These are phyloP conservation scores for Apiosordaria backusii DNA, from an alignment of 495 filamentous ascomycete genomes.

Conservation along the genomic window DNA sequence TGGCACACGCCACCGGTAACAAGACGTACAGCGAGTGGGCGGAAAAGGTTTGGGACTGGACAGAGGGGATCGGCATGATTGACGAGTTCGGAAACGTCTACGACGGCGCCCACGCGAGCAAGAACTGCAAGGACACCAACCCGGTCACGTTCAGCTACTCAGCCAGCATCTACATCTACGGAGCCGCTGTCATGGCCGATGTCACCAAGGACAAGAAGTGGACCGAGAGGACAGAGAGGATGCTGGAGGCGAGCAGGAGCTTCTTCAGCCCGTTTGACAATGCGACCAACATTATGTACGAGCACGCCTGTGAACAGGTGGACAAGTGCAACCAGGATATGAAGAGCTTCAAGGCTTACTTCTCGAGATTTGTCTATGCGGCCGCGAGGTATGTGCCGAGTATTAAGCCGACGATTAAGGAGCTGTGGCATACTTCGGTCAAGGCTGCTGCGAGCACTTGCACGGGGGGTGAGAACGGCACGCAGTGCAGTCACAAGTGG, in stretches of 20 bases:
- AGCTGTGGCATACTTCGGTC: slow-evolving; percentile 56
- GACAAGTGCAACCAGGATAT: slow-evolving; percentile 66
- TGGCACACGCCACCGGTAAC: slow-evolving; percentile 64
- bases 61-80: slow-evolving; percentile 47
- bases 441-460: slow-evolving; percentile 63
- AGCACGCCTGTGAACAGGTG: slow-evolving; percentile 67
- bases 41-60: slow-evolving; percentile 68
- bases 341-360: slow-evolving; percentile 75
- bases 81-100: slow-evolving; percentile 49
- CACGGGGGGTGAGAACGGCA: slow-evolving; percentile 52
- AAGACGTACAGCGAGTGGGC: slow-evolving; percentile 65
- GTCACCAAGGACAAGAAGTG: slow-evolving; percentile 53
- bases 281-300: slow-evolving; percentile 58
- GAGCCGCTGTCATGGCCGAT: slow-evolving; percentile 63
- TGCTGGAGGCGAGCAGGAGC: slow-evolving; percentile 42
- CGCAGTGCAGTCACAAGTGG: slow-evolving; percentile 70
- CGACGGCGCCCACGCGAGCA: slow-evolving; percentile 50
- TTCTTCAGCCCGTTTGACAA: slow-evolving; percentile 49
- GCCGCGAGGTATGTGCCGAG: slow-evolving; percentile 59
- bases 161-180: slow-evolving; percentile 61
- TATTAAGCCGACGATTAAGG: slow-evolving; percentile 48
- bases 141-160: slow-evolving; percentile 59
- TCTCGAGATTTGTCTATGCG: slow-evolving; percentile 69
- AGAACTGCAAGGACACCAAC: slow-evolving; percentile 48
- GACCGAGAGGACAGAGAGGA: slow-evolving; percentile 45